phyloP scores from a whole-genome alignment of 2,329 filamentous ascomycete genomes.

The Ramularia collo-cygni region DNA sequence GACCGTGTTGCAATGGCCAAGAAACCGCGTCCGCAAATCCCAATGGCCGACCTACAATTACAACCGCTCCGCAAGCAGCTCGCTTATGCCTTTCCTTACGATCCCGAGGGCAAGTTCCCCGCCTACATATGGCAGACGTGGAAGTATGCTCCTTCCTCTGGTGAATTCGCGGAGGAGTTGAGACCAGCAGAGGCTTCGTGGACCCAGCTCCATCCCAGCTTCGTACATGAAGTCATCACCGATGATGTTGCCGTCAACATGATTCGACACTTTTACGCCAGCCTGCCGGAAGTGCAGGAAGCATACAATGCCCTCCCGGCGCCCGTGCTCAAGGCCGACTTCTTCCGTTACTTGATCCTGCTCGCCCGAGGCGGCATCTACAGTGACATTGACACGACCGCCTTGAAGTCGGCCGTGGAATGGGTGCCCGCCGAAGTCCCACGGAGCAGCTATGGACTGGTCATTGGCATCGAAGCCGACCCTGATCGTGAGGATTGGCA shows the following conservation, averaged over 20 bases:
- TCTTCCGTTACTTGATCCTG: constrained; percentile 63
- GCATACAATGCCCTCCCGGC: constrained; percentile 44
- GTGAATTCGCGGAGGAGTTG: constrained; percentile 66
- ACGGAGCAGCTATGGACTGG: constrained; percentile 69
- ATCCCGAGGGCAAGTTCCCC: constrained; percentile 80
- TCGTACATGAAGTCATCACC: constrained; percentile 95
- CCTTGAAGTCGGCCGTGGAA: constrained; percentile 72
- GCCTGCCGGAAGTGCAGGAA: constrained; percentile 46
- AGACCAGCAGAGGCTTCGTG: constrained; percentile 82
- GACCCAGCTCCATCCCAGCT: constrained; percentile 78
- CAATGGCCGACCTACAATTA: constrained; percentile 62
- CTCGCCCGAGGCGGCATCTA: constrained; percentile 78
- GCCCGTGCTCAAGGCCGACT: constrained; percentile 55
- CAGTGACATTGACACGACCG: constrained; percentile 74
- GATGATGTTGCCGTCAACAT: constrained; percentile 77
- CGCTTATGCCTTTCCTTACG: constrained; percentile 89
- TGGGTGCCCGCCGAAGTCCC: constrained; percentile 81
- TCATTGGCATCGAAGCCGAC: constrained; percentile 94
- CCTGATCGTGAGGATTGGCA: constrained; percentile 88
- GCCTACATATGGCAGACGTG: constrained; percentile 99
- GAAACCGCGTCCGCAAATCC: constrained; percentile 50
- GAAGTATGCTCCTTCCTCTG: constrained; percentile 75
- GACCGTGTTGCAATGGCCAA: constrained; percentile 29
- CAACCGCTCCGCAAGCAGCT: constrained; percentile 73
- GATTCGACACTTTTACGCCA: constrained; percentile 77